Base-by-base conservation (phyloP, 345 rosid genomes). In the Brassica cretica region DNA sequence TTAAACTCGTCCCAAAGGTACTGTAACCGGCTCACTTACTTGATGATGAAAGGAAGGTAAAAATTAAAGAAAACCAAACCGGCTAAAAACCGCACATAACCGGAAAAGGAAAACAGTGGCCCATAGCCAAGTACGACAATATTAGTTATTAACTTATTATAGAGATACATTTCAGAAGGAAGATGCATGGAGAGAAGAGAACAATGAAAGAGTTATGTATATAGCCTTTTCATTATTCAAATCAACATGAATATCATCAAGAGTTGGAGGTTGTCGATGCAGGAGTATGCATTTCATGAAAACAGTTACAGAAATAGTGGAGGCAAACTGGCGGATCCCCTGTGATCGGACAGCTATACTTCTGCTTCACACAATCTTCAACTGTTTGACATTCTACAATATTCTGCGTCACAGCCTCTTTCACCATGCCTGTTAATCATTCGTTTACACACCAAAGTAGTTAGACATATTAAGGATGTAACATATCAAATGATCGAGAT, bases 1-100 rank as follows among this genome's bases (percentile, higher is more conserved):
- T 84, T 89, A 49, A 94, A 84, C 10, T 87, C 92, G 0, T 88
- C 90, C 97, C 95, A 92, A 16, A 92, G 88, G 73, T 91, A 92
- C 24, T 21, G 24, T 21, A 92, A 83, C 39, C 95, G 91, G 87
- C 93, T 92, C 72, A 89, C 89, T 61, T 94, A 94, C 88, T 89
- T 94, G 79, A 70, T 5, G 59, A 24, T 24, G 25, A 70, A 68
- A 68, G 44, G 44, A 37, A 37, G 11, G 11, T 37, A 37, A 37
- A 37, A 33, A 5, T 33, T 33, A 33, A 33, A 33, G 6, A 33
- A 33, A 33, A 33, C 8, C 39, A 37, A 37, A 37, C 44, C 11
- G 25, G 25, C 25, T 24, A 24, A 24, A 24, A 24, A 24, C 25
- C 25, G 25, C 25, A 24, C 25, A 24, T 24, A 10, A 41, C 51